phyloP scores from a whole-genome alignment of 2,329 filamentous ascomycete genomes.

The Colletotrichum sp. region DNA sequence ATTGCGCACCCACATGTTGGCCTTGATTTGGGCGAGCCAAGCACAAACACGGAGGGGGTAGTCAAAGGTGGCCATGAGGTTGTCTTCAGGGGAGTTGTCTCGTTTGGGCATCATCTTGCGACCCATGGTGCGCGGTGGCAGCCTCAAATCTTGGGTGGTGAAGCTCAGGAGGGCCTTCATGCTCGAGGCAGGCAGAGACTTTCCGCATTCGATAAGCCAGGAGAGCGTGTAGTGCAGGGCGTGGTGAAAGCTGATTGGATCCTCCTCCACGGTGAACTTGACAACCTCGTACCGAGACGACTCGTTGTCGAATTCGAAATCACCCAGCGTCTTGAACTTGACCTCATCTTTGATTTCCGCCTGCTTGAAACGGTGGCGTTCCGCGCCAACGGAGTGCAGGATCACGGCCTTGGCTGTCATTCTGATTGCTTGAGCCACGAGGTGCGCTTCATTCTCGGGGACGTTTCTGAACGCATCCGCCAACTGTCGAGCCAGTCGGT shows the following conservation, averaged over 20 bases:
- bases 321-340: conserved; percentile 77
- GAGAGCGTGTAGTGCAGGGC: conserved; percentile 95
- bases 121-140: conserved; percentile 68
- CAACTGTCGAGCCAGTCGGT: conserved; percentile 87
- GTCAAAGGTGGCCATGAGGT: conserved; percentile 87
- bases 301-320: conserved; percentile 79
- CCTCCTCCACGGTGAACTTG: conserved; percentile 85
- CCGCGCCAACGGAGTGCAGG: conserved; percentile 86
- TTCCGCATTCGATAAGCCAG: conserved; percentile 91
- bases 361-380: conserved; percentile 83
- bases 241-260: conserved; percentile 96
- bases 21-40: conserved; percentile 98
- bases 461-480: conserved; percentile 82
- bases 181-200: conserved; percentile 71
- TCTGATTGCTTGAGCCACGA: conserved; percentile 74
- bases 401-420: conserved; percentile 84
- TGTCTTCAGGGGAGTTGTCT: conserved; percentile 72
- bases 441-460: conserved; percentile 66
- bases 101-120: conserved; percentile 60
- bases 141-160: conserved; percentile 71
- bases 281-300: conserved; percentile 71
- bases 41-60: conserved; percentile 92
- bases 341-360: conserved; percentile 88
- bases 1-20: conserved; percentile 98
- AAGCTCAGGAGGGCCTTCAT: conserved; percentile 75